These are phyloP conservation scores for Leishmania amazonensis DNA, from an alignment of 208 protist genomes.

Conservation along the genomic window DNA sequence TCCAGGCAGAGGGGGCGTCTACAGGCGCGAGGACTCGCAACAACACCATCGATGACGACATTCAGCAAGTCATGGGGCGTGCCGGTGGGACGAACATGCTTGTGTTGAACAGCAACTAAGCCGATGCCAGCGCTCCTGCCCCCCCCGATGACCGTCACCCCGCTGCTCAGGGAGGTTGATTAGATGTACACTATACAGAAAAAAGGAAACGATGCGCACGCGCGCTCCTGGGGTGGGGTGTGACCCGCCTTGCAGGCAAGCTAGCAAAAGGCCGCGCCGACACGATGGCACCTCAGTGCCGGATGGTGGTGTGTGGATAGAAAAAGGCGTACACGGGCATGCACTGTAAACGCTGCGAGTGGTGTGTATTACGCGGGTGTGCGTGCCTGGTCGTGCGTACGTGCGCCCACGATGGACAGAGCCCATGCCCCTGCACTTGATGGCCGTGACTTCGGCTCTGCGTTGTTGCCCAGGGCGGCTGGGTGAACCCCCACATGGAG, in stretches of 20 bases:
- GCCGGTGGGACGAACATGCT: slow-evolving; percentile 60
- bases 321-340: neutral
- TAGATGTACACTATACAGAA: slow-evolving; percentile 14
- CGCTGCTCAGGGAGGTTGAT: neutral
- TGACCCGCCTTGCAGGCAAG: neutral
- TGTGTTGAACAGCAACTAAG: slow-evolving; percentile 61
- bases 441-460: neutral
- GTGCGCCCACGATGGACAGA: neutral
- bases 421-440: neutral
- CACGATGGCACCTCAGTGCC: neutral
- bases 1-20: slow-evolving; percentile 16
- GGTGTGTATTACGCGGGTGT: neutral
- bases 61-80: slow-evolving; percentile 43
- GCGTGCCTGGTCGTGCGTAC: neutral
- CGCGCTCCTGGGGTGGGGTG: neutral
- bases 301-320: neutral
- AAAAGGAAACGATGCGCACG: neutral
- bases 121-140: neutral
- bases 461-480: neutral
- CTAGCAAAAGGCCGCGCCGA: neutral
- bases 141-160: neutral
- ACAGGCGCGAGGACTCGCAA: neutral
- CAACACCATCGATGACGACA: slow-evolving; percentile 36
- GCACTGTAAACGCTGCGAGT: neutral
- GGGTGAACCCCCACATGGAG: neutral